Evolutionary conservation across 129 eudicot genomes (phyloP), one percentile per base, ranked within the genome.

Genomic region (Glebionis coronaria): DNA sequence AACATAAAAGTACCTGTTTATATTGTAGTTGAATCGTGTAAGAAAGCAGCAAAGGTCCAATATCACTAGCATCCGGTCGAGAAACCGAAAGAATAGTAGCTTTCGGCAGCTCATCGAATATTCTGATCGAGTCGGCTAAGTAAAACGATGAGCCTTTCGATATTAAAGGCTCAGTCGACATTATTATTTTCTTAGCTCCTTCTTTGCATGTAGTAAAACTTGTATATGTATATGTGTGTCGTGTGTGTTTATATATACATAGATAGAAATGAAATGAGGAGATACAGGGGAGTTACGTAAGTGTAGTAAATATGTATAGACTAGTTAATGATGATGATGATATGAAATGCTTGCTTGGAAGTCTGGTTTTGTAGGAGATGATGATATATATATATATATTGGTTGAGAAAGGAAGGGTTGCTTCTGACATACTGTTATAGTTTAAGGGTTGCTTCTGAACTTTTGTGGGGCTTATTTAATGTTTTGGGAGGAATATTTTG

Each of bases 61-160:
- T 70, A 80, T 93, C 98, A 72, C 90, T 67, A 21, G 73, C 95
- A 27, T 93, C 96, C 7, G 96, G 86, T 60, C 91, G 71, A 2
- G 98, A 93, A 42, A 93, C 96, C 6, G 95, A 57, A 10, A 93
- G 65, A n/a, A 93, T 86, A 0, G 83, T 88, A 20, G 95, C 98
- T 71, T 66, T 79, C 0, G 98, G 98, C 67, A 93, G 76, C 61
- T 93, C 90, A 38, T 93, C 96, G 61, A 93, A 92, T 3, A 92
- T 86, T 21, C 79, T 73, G 21, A 28, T 63, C 58, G 63, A 23
- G 49, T 85, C 95, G 67, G 20, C 76, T 38, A 72, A 71, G 10
- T 79, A 69, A 19, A 70, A 45, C n/a, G 75, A 16, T 28, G 66
- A 38, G 50, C 70, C 71, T 40, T 69, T 81, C 46, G 78, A 44